Evolutionary conservation across 768 basidiomycete genomes (phyloP).

Genomic region (Lepiota subincarnata): DNA sequence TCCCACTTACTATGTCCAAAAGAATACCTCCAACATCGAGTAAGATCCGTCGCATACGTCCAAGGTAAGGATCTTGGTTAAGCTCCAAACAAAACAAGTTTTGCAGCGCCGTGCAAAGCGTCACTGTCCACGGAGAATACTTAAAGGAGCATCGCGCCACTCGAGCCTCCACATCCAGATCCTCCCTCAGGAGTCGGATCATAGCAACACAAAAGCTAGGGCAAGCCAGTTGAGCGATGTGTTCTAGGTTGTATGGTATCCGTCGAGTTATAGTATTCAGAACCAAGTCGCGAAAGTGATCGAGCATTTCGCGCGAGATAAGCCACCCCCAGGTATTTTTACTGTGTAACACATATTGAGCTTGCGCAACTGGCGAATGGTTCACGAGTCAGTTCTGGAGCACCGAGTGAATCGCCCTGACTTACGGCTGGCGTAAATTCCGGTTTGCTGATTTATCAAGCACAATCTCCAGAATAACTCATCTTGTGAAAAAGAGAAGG

Average conservation of each 20-base stretch:
- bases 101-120: slow-evolving; percentile 36
- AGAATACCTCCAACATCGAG: slow-evolving; percentile 16
- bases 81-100: slow-evolving; percentile 16
- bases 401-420: neutral
- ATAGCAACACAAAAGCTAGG: slow-evolving; percentile 51
- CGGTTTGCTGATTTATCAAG: neutral
- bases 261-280: slow-evolving; percentile 44
- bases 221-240: slow-evolving; percentile 45
- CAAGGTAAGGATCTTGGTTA: slow-evolving; percentile 18
- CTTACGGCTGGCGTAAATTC: neutral
- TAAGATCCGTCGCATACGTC: slow-evolving; percentile 29
- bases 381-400: neutral
- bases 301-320: slow-evolving; percentile 47
- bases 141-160: slow-evolving; percentile 3
- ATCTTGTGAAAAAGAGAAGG: neutral
- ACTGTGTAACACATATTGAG: slow-evolving; percentile 20
- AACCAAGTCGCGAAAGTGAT: slow-evolving; percentile 46
- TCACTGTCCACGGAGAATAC: slow-evolving; percentile 50
- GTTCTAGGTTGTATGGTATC: slow-evolving; percentile 42
- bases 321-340: slow-evolving; percentile 30
- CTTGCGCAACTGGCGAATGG: slow-evolving; percentile 16
- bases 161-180: neutral
- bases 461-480: slow-evolving; percentile 5
- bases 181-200: slow-evolving; percentile 23
- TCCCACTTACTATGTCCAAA: slow-evolving; percentile 16